phyloP scores from a whole-genome alignment of 495 filamentous ascomycete genomes.

The Tetracladium setigerum region DNA sequence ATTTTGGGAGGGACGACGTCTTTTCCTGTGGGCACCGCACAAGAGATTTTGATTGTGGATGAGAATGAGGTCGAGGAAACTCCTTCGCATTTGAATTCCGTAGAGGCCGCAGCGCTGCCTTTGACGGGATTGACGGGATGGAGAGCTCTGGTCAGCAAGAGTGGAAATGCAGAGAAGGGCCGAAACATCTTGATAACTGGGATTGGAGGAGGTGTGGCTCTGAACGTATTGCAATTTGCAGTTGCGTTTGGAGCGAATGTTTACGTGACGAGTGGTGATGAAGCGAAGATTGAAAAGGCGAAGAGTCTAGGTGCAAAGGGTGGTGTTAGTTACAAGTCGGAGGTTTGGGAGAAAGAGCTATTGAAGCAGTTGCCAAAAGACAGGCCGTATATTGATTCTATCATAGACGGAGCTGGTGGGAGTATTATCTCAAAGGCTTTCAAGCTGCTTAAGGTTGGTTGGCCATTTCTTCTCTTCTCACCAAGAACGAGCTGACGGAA shows the following conservation, averaged over 20 bases:
- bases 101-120: slow-evolving; percentile 74
- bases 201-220: slow-evolving; percentile 73
- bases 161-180: slow-evolving; percentile 47
- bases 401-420: slow-evolving; percentile 73
- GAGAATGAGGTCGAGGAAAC: slow-evolving; percentile 66
- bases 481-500: slow-evolving; percentile 10
- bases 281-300: slow-evolving; percentile 59
- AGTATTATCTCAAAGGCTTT: slow-evolving; percentile 54
- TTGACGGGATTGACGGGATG: slow-evolving; percentile 81
- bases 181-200: slow-evolving; percentile 66
- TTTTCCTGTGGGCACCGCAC: slow-evolving; percentile 57
- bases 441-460: slow-evolving; percentile 48
- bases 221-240: slow-evolving; percentile 63
- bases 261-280: slow-evolving; percentile 58
- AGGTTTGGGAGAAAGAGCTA: slow-evolving; percentile 64
- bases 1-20: slow-evolving; percentile 66
- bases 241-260: slow-evolving; percentile 56
- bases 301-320: slow-evolving; percentile 57
- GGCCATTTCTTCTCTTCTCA: slow-evolving; percentile 4
- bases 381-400: slow-evolving; percentile 54
- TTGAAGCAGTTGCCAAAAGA: slow-evolving; percentile 45
- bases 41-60: slow-evolving; percentile 61
- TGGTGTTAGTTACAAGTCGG: slow-evolving; percentile 59
- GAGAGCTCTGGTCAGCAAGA: slow-evolving; percentile 72
- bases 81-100: slow-evolving; percentile 60